Evolutionary conservation across 1,284 basidiomycete genomes (phyloP), one percentile per base, ranked within the genome.

Genomic region (Ustilago trichophora): DNA sequence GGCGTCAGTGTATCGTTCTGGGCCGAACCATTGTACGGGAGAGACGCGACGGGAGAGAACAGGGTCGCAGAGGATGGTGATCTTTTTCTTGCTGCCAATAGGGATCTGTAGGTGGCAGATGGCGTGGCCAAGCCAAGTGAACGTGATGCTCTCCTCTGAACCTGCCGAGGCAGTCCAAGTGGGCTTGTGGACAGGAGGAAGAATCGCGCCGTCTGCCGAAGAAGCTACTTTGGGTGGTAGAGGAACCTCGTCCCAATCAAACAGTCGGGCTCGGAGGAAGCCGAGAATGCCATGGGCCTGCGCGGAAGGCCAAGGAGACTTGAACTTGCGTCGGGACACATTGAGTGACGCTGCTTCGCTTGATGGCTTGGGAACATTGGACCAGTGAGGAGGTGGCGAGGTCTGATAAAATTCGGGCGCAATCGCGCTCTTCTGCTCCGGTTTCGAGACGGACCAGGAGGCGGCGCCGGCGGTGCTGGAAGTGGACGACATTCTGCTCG

Each of bases 71-170:
- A 76, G 60, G 26, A 76, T 37, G 24, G 54, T 68, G 31, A 65
- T 31, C 9, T 38, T 54, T 9, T 26, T 27, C 4, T 47, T 47
- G n/a, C 48, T 31, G 34, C 57, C 45, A 38, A 73, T 59, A 12
- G 70, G 72, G 22, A 73, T 60, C 31, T 59, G 65, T 3, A 68
- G 40, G 35, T 72, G 72, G 45, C 69, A 71, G 35, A 58, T 53
- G n/a, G 72, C 72, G 29, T 74, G 72, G 12, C 74, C 73, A 12
- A 76, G 52, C 72, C 73, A 76, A 21, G 70, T 76, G 52, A 73
- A 73, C 6, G 45, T 52, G 40, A 73, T 53, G 21, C 38, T 51
- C 9, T 66, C 52, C 1, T 26, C 44, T 22, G 32, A 26, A 31
- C 13, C 19, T 7, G 52, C n/a, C 2, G 52, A n/a, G n/a, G n/a